Conservation (phyloP, 805 yeast species). For the Saccharomycopsis schoenii region DNA sequence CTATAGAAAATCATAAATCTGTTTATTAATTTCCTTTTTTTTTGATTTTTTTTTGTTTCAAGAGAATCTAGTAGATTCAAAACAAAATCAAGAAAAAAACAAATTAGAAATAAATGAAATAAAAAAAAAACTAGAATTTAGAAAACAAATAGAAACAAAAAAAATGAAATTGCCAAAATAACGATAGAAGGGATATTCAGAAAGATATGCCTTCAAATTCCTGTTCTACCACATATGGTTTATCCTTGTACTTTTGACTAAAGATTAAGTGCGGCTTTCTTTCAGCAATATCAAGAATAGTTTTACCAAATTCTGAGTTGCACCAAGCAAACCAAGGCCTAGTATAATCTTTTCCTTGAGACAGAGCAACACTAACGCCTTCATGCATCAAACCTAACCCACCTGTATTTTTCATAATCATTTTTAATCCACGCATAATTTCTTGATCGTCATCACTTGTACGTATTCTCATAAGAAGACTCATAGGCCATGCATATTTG, state of each 20-base stretch:
- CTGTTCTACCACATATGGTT: constrained; percentile 13
- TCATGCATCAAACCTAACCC: constrained; percentile 82
- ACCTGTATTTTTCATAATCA: constrained; percentile 53
- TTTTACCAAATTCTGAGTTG: constrained; percentile 82
- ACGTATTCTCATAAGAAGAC: constrained; percentile 62
- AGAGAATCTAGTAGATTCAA: too few species aligned
- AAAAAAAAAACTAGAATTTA: background rate
- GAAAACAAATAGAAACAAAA: background rate
- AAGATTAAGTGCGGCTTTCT: constrained; percentile 68
- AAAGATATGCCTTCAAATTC: constrained; percentile 5
- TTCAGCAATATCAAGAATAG: constrained; percentile 65
- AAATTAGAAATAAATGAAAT: background rate
- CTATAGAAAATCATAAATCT: too few species aligned
- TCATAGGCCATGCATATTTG: constrained; percentile 85
- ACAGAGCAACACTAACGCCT: constrained; percentile 54
- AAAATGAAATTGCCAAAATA: background rate
- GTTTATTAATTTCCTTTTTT: background rate
- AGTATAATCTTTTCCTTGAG: constrained; percentile 42
- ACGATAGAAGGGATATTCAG: background rate
- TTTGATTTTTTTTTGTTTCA: too few species aligned
- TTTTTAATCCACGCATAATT: constrained; percentile 38
- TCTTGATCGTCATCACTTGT: constrained; percentile 67
- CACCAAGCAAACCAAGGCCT: constrained; percentile 95
- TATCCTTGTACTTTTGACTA: constrained; percentile 27
- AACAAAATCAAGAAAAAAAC: background rate